Evolutionary conservation across 2,329 filamentous ascomycete genomes (phyloP).

Genomic region (Emergomyces orientalis): DNA sequence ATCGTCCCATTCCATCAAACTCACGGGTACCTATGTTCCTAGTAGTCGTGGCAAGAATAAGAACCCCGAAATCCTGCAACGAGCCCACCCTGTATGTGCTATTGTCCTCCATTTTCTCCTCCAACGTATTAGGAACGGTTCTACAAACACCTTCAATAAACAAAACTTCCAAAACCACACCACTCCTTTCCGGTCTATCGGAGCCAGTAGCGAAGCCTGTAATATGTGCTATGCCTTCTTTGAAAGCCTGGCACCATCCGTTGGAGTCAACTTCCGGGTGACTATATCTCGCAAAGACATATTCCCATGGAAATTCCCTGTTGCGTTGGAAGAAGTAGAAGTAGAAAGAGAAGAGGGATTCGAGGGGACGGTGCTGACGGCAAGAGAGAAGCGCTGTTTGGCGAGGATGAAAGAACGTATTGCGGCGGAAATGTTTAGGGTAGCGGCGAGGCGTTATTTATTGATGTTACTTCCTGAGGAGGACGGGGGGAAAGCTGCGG

Average conservation of each 20-base stretch:
- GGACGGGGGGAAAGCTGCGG: neutral
- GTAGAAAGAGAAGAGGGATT: neutral
- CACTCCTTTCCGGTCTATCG: neutral
- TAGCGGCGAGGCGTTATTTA: neutral
- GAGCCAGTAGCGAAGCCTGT: neutral
- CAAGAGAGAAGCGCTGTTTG: neutral
- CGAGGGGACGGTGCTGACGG: neutral
- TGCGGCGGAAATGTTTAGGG: neutral
- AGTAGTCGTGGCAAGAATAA: neutral
- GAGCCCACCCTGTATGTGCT: neutral
- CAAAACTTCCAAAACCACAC: neutral
- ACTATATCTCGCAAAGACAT: neutral
- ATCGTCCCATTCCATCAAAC: neutral
- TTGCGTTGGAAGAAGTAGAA: neutral
- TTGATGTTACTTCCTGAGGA: neutral
- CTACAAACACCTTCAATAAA: neutral
- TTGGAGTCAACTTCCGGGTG: neutral
- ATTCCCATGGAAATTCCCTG: neutral
- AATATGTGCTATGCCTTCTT: neutral
- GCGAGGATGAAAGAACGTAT: neutral
- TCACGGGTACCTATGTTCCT: neutral
- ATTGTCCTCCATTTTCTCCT: neutral
- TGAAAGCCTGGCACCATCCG: neutral
- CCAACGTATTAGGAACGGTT: neutral
- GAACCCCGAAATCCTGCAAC: neutral